Evolutionary conservation across 2,329 filamentous ascomycete genomes (phyloP).

Genomic region (Periconia digitata): DNA sequence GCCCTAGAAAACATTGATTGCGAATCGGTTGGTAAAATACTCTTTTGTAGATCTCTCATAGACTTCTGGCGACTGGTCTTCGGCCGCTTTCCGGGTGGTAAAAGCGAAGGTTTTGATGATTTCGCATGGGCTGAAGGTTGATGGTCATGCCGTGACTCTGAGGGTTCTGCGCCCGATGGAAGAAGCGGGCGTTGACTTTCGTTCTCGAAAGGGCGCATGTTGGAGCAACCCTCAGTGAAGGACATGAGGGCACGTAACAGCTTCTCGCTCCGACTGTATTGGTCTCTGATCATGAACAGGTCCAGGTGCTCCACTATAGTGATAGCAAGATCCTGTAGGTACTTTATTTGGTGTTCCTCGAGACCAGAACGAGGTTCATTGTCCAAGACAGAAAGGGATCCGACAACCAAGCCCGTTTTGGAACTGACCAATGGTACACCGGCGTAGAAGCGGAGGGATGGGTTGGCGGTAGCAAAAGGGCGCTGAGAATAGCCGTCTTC

Average conservation of each 20-base stretch:
- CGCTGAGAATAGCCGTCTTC: constrained; percentile 7
- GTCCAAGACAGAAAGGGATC: constrained; percentile 24
- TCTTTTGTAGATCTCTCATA: constrained; percentile 26
- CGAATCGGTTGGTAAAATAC: constrained; percentile 30
- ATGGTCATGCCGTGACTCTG: neutral
- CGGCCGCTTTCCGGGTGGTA: neutral
- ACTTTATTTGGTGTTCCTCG: constrained; percentile 11
- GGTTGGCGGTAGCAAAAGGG: constrained; percentile 13
- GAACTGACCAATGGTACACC: constrained; percentile 23
- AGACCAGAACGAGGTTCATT: constrained; percentile 17
- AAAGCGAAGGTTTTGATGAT: neutral
- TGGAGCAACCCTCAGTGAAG: constrained; percentile 31
- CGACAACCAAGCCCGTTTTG: constrained; percentile 20
- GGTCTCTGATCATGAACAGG: constrained; percentile 27
- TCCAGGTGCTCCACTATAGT: constrained; percentile 30
- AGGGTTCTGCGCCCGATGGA: neutral
- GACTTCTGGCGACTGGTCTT: constrained; percentile 16
- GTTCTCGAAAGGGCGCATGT: constrained; percentile 17
- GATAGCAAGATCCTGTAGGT: constrained; percentile 26
- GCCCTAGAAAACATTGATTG: constrained; percentile 37
- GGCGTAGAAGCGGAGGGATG: constrained; percentile 25
- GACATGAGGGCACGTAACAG: constrained; percentile 35
- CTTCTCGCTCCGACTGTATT: constrained; percentile 28
- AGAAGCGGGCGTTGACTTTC: neutral
- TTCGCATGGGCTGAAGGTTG: neutral